Evolutionary conservation across 2,329 filamentous ascomycete species (phyloP).

Genomic region (Metarhizium humberi): DNA sequence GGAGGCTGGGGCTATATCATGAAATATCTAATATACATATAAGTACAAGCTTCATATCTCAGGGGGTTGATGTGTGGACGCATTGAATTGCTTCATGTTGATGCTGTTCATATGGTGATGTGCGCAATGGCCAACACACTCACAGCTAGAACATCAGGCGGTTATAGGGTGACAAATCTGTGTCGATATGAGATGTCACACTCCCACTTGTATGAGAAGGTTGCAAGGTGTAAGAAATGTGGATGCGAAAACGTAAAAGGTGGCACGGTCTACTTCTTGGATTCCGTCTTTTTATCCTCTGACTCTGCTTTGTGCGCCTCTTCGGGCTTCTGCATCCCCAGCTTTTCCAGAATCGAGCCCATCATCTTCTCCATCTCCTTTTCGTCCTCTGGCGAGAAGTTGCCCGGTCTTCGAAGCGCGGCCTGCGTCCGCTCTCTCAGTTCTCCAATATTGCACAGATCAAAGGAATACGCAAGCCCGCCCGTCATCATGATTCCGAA

Average conservation of each 20-base stretch:
- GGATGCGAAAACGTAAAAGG: neutral
- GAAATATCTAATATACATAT: neutral
- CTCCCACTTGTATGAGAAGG: too few relatives aligned
- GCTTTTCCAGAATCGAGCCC: slow-evolving; percentile 45
- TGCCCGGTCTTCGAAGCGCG: slow-evolving; percentile 26
- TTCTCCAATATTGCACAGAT: slow-evolving; percentile 63
- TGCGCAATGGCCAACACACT: too few relatives aligned
- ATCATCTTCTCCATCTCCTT: slow-evolving; percentile 54
- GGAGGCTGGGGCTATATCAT: neutral
- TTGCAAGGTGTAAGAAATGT: neutral
- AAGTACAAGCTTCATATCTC: neutral
- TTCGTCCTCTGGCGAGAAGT: slow-evolving; percentile 39
- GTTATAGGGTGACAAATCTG: too few relatives aligned
- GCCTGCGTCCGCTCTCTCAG: slow-evolving; percentile 43
- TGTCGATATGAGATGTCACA: too few relatives aligned
- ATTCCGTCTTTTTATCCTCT: neutral
- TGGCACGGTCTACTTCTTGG: neutral
- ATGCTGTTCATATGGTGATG: too few relatives aligned
- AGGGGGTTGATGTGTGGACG: neutral
- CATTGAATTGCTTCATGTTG: too few relatives aligned
- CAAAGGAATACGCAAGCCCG: slow-evolving; percentile 65
- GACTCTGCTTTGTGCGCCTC: neutral
- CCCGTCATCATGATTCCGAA: slow-evolving; percentile 68
- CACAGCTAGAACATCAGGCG: too few relatives aligned
- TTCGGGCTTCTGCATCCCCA: slow-evolving; percentile 23